Evolutionary conservation across 768 basidiomycete species (phyloP), one percentile per base, ranked within the genome.

Genomic region (Trametes coccinea): DNA sequence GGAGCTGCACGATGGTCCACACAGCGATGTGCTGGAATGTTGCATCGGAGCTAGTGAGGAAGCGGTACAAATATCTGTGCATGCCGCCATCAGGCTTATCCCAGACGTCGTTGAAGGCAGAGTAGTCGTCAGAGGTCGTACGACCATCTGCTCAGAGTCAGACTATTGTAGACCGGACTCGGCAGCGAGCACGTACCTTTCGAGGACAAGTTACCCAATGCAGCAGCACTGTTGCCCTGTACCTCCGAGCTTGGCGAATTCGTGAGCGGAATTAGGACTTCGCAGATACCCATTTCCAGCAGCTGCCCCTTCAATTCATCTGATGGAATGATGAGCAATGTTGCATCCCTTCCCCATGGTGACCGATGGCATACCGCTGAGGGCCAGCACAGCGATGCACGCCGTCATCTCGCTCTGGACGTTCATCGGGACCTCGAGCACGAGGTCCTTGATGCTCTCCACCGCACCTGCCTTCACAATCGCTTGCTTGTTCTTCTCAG

Each of bases 361-460:
- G 30, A 41, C 10, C 33, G 4, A 44, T 13, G 2, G 22, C 9
- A 57, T 73, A 96, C 95, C 95, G 69, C 93, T 96, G 67, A 99
- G 74, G 5, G 96, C 97, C 63, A 99, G 77, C 13, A 98, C 97
- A 16, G 97, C 97, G 46, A 98, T 90, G 68, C 96, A 98, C 5
- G 97, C 97, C 45, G 97, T 99, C 97, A 99, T 99, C 77, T 98
- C 97, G 70, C 94, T 96, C 77, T 99, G 97, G 10, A 99, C 97
- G 63, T 90, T 91, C 79, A 97, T 86, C 3, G 97, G 95, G 1
- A 98, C 96, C 69, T 90, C 90, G 11, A 99, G 79, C 2, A 99
- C 95, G 16, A 99, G 80, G 70, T 98, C 94, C 77, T 97, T 97
- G 77, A 99, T 99, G 46, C 92, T 88, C 71, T 94, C 92, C 3